Evolutionary conservation across 768 basidiomycete species (phyloP), one percentile per base, ranked within the genome.

Genomic region (Naganishia antarctica): DNA sequence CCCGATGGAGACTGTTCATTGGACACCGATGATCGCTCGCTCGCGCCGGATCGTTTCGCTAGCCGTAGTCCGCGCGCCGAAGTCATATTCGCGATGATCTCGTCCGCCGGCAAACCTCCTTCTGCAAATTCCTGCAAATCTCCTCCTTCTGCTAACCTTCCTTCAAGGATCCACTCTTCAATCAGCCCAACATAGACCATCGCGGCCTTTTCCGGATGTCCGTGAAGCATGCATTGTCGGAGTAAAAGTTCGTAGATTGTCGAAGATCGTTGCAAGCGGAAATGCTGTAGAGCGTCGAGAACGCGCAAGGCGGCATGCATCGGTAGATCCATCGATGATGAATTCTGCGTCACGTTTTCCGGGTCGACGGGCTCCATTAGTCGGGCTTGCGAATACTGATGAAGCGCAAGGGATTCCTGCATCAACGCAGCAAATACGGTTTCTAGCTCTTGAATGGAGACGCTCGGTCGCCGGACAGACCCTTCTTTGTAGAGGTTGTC

Each of bases 111-210:
- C 61, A 68, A 71, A 9, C 74, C 74, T 12, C 73, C 71, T 23
- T 72, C 70, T 48, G 70, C 64, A 50, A 72, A 73, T 41, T 70
- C 68, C 13, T 70, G 68, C 45, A 65, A 45, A 50, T 69, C 65
- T 15, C 71, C 74, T 7, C 70, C 73, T 48, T 72, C 70, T 34
- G 74, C 76, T 29, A 78, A 65, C 37, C 76, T 40, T 9, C 75
- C 75, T 65, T 77, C 74, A 18, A 71, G 70, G 12, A 76, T 72
- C 77, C 77, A 78, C 63, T 78, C 77, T 58, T 78, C 76, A 23
- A 78, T 75, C 61, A 75, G 51, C 32, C 73, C 77, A n/a, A 73
- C 76, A 53, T 68, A 77, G 0, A 78, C 69, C 51, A 70, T 67
- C 0, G 77, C 74, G 0, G 77, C 77, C 4, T 67, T 46, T 45